These are phyloP conservation scores for Cystobasidium onofrii DNA, from an alignment of 768 basidiomycete species.

Conservation along the genomic window DNA sequence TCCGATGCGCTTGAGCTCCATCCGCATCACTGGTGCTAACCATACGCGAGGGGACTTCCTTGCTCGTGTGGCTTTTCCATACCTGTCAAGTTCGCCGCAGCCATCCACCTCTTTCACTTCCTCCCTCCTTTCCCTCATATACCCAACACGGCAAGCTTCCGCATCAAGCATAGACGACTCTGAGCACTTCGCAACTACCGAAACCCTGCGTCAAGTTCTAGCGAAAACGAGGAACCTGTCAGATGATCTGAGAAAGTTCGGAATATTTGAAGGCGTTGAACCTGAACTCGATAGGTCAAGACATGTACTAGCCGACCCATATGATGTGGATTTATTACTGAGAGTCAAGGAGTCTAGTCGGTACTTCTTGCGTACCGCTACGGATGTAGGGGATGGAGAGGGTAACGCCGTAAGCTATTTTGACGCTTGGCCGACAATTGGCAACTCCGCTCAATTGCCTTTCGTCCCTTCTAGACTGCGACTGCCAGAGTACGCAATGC, in stretches of 20 bases:
- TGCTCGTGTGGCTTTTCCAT: constrained; percentile 64
- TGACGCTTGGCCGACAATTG: neutral
- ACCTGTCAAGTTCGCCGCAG: constrained; percentile 46
- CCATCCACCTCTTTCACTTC: constrained; percentile 29
- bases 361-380: constrained; percentile 69
- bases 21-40: constrained; percentile 70
- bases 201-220: constrained; percentile 59
- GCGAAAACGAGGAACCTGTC: constrained; percentile 62
- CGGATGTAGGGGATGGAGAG: constrained; percentile 87
- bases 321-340: constrained; percentile 73
- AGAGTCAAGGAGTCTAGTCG: constrained; percentile 66
- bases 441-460: neutral
- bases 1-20: constrained; percentile 61
- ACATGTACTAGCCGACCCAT: constrained; percentile 52
- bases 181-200: constrained; percentile 43
- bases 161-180: constrained; percentile 31
- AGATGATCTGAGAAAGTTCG: constrained; percentile 60
- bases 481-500: constrained; percentile 76
- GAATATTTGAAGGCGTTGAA: constrained; percentile 64
- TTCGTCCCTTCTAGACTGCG: constrained; percentile 53
- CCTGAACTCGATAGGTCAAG: constrained; percentile 57
- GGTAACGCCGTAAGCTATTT: constrained; percentile 68
- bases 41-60: constrained; percentile 74
- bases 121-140: constrained; percentile 40
- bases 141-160: neutral